These are phyloP conservation scores for Paralagenidium karlingii DNA, from an alignment of 352 stramenopile species.

Conservation along the genomic window DNA sequence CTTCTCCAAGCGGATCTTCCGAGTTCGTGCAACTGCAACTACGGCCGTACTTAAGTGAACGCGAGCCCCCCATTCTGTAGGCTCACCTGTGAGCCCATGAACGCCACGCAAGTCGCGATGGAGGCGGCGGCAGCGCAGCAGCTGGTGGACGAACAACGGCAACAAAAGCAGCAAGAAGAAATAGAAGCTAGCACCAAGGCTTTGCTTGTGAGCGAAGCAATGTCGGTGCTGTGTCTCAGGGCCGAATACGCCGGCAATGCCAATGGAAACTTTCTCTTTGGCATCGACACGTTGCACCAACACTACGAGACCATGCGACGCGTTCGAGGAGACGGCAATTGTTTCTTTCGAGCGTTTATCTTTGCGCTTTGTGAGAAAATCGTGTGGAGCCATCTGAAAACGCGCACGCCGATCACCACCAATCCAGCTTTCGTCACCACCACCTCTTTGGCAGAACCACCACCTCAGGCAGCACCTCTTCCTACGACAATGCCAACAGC, in stretches of 20 bases:
- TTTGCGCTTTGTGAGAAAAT: slow-evolving; percentile 80
- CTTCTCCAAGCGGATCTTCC: too few species aligned
- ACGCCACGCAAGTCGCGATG: not conserved
- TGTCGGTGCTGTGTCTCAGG: slow-evolving; percentile 40
- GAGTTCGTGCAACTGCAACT: too few species aligned
- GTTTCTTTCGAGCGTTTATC: slow-evolving; percentile 86
- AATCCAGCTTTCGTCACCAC: not conserved
- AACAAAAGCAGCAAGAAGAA: too few species aligned
- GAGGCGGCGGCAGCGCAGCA: not conserved
- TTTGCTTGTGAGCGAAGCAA: slow-evolving; percentile 40
- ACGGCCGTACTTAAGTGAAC: not conserved
- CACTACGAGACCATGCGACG: slow-evolving; percentile 66
- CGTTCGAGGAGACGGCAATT: slow-evolving; percentile 85
- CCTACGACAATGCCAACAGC: too few species aligned
- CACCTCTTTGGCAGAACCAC: not conserved
- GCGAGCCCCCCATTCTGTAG: not conserved
- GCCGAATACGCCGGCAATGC: slow-evolving; percentile 62
- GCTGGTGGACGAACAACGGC: too few species aligned
- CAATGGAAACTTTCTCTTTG: slow-evolving; percentile 57
- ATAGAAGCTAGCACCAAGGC: slow-evolving; percentile 3
- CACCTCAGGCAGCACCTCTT: too few species aligned
- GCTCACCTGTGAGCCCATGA: not conserved
- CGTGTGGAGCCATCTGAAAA: slow-evolving; percentile 14
- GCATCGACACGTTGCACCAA: slow-evolving; percentile 44
- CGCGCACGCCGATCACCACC: slow-evolving; percentile 1